phyloP scores from a whole-genome alignment of 352 stramenopile species.

The Globisporangium orthogonon region DNA sequence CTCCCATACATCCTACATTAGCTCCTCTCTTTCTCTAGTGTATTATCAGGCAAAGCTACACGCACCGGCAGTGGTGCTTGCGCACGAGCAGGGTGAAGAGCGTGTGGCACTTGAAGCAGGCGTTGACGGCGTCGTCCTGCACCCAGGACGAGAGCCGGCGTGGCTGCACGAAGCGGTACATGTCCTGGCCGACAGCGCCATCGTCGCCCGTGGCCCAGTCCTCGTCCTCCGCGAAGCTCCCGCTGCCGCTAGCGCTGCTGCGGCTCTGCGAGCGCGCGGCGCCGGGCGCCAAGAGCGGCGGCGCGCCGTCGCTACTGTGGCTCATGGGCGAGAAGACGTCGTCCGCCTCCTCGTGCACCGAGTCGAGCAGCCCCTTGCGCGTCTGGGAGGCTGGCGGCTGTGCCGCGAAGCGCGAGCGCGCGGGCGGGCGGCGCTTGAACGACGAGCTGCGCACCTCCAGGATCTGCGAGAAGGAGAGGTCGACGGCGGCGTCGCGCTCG shows the following conservation, averaged over 20 bases:
- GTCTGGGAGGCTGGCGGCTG: conserved; percentile 11
- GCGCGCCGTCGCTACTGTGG: background rate
- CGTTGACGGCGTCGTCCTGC: conserved; percentile 80
- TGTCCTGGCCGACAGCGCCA: conserved; percentile 46
- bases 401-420: conserved; percentile 7
- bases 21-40: too few relatives aligned
- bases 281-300: background rate
- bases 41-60: background rate
- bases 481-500: conserved; percentile 20
- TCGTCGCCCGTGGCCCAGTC: conserved; percentile 52
- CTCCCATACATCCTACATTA: background rate
- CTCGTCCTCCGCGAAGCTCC: conserved; percentile 45
- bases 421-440: conserved; percentile 33
- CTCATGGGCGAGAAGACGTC: conserved; percentile 15
- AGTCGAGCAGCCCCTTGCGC: conserved; percentile 34
- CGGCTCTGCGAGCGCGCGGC: conserved; percentile 1
- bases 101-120: conserved; percentile 82
- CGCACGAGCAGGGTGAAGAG: conserved; percentile 74
- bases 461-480: conserved; percentile 80
- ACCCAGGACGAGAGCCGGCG: conserved; percentile 75
- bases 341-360: conserved; percentile 36
- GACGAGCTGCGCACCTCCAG: conserved; percentile 55
- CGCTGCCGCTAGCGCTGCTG: conserved; percentile 16
- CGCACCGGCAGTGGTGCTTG: conserved; percentile 76
- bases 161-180: conserved; percentile 83